Conservation (phyloP, 257 asterid genomes). For the Sherardia arvensis region DNA sequence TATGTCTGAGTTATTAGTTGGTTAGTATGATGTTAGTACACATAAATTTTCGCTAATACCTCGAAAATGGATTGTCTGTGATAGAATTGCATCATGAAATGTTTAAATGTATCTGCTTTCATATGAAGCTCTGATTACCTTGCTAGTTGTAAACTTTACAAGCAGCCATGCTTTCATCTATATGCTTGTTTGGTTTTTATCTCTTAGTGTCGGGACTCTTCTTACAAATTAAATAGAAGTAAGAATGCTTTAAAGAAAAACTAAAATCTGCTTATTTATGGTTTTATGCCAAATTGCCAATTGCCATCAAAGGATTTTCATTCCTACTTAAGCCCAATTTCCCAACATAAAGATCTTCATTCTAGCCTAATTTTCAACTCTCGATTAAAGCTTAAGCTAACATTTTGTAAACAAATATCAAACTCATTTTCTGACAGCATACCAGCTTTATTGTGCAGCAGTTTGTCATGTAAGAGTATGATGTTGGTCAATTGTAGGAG, state of each 20-base stretch:
- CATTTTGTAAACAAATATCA: neutral
- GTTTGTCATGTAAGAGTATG: too few relatives aligned
- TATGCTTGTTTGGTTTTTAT: neutral
- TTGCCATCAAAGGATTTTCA: neutral
- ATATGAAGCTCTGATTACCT: neutral
- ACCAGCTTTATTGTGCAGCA: neutral
- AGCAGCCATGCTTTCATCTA: neutral
- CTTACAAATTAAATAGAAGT: neutral
- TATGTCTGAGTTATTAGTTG: neutral
- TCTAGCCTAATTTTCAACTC: neutral
- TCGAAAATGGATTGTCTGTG: neutral
- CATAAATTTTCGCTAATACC: neutral
- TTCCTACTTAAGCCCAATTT: neutral
- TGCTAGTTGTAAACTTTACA: neutral
- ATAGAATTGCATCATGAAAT: neutral
- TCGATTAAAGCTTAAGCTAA: neutral
- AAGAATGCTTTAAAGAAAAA: neutral
- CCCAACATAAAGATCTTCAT: neutral
- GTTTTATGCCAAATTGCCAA: neutral
- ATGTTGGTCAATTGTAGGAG: too few relatives aligned
- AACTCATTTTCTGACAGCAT: neutral
- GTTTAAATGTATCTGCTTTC: too few relatives aligned
- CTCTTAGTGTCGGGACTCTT: neutral
- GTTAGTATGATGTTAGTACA: neutral
- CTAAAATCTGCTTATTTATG: neutral